Conservation (phyloP, 441 rosid species). For the Eruca vesicaria region DNA sequence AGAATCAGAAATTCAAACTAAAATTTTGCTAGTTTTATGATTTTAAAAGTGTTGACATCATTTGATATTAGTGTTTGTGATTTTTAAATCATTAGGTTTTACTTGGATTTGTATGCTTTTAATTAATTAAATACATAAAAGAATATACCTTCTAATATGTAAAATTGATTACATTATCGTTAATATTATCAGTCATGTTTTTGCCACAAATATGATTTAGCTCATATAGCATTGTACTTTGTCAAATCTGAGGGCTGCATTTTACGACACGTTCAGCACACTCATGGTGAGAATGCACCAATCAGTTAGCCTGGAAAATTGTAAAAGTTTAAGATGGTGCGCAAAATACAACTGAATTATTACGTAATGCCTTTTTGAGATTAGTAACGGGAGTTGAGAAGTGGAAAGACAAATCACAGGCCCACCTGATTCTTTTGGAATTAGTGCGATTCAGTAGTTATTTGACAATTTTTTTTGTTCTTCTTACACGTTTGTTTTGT, state of each 20-base stretch:
- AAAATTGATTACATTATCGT: too few species aligned
- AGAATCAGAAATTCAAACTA: too few species aligned
- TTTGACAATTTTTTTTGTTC: too few species aligned
- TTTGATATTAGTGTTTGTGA: too few species aligned
- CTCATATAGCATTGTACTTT: not conserved
- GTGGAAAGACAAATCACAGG: constrained; percentile 17
- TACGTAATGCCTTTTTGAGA: constrained; percentile 36
- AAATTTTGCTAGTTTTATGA: too few species aligned
- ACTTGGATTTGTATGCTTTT: too few species aligned
- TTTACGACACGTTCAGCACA: constrained; percentile 23
- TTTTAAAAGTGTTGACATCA: too few species aligned
- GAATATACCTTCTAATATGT: too few species aligned
- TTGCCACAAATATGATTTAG: not conserved
- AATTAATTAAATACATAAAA: too few species aligned
- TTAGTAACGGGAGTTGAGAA: constrained; percentile 17
- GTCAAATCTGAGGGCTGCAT: constrained; percentile 21
- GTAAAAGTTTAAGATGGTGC: not conserved
- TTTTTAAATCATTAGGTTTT: too few species aligned
- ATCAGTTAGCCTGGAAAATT: not conserved
- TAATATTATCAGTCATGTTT: not conserved
- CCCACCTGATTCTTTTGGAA: constrained; percentile 20
- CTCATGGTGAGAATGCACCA: constrained; percentile 32
- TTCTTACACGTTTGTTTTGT: too few species aligned
- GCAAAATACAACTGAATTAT: constrained; percentile 7
- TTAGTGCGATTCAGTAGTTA: constrained; percentile 12